phyloP scores from a whole-genome alignment of 345 rosid genomes.

The Rhizophora apiculata region DNA sequence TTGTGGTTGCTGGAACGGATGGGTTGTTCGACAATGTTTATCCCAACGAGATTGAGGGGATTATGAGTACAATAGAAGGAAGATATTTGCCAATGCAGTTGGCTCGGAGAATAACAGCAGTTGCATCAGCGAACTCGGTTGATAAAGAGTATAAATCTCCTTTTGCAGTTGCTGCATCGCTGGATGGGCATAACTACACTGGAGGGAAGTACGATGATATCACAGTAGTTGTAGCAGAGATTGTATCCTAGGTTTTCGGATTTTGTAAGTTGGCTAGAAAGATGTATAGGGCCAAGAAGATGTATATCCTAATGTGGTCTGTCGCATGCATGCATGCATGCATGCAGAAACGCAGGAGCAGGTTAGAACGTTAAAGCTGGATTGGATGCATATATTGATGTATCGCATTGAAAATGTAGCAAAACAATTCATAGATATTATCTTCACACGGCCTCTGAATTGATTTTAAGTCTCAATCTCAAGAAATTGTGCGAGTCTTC shows the following conservation, averaged over 20 bases:
- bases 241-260: background rate
- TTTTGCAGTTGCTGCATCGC: slow-evolving; percentile 5
- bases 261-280: no score
- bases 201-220: slow-evolving; percentile 34
- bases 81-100: background rate
- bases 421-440: no score
- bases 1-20: slow-evolving; percentile 27
- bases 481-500: no score
- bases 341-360: no score
- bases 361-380: no score
- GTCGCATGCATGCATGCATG: no score
- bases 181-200: background rate
- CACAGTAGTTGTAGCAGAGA: slow-evolving; percentile 9
- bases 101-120: slow-evolving; percentile 2
- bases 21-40: slow-evolving; percentile 28
- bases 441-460: no score
- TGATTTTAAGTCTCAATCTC: no score
- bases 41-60: slow-evolving; percentile 10
- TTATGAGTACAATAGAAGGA: background rate
- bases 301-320: no score
- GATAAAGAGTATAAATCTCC: slow-evolving; percentile 13
- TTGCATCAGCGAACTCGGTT: background rate
- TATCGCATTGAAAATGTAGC: no score
- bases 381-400: no score
- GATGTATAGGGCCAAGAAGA: no score